phyloP scores from a whole-genome alignment of 2,329 filamentous ascomycete genomes.

The Rhynchosporium agropyri region DNA sequence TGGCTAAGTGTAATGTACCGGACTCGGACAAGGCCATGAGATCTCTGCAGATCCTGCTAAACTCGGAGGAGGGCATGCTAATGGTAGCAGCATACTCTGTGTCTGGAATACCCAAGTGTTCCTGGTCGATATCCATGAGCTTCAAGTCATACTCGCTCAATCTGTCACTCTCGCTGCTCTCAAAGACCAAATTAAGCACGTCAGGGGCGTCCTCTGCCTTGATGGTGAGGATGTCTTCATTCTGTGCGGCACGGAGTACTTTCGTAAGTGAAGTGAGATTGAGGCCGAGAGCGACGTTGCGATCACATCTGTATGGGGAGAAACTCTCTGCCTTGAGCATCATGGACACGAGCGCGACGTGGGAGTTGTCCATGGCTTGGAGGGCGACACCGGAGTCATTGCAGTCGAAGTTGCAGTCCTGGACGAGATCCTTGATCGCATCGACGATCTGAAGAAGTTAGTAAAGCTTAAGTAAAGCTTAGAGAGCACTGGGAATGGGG shows the following conservation, averaged over 20 bases:
- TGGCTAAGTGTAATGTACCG: constrained; percentile 59
- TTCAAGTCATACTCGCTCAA: constrained; percentile 99
- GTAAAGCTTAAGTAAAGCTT: constrained; percentile 19
- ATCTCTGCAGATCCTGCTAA: constrained; percentile 93
- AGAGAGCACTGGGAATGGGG: not conserved
- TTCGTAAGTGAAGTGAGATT: constrained; percentile 97
- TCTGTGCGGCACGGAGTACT: constrained; percentile 91
- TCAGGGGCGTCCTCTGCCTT: constrained; percentile 98
- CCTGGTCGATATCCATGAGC: constrained; percentile 99
- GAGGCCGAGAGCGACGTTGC: constrained; percentile 97
- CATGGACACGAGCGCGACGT: constrained; percentile 98
- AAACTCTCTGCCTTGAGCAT: constrained; percentile 95
- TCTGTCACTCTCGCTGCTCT: constrained; percentile 84
- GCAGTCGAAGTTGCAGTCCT: constrained; percentile 99
- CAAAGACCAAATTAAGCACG: constrained; percentile 92
- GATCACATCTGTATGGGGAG: constrained; percentile 94
- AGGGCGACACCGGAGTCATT: constrained; percentile 98
- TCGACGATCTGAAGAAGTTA: constrained; percentile 76
- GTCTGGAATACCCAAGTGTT: constrained; percentile 97
- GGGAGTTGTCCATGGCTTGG: constrained; percentile 99
- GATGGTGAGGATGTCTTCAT: constrained; percentile 91
- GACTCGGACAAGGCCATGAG: constrained; percentile 92
- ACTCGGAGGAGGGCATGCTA: constrained; percentile 84
- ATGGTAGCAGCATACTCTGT: constrained; percentile 97
- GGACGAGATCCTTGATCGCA: constrained; percentile 98